Conservation (phyloP, 352 stramenopile genomes). For the Globisporangium irregulare region DNA sequence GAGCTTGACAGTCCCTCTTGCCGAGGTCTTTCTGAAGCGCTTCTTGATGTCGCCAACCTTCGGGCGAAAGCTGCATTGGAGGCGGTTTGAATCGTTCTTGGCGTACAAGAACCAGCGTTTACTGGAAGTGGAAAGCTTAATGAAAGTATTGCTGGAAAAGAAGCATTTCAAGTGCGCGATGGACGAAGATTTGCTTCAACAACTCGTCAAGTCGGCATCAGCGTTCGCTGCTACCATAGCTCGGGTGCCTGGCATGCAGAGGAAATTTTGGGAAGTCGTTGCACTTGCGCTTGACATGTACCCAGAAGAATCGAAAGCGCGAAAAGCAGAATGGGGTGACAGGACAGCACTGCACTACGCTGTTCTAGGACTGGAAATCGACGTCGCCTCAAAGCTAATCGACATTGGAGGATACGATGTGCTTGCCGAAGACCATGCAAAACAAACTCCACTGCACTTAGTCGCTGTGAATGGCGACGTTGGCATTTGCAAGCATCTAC, state of each 20-base stretch:
- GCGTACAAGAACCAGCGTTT: slow-evolving; percentile 28
- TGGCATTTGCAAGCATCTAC: slow-evolving; percentile 36
- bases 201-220: slow-evolving; percentile 35
- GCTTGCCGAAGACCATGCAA: slow-evolving; percentile 37
- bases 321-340: slow-evolving; percentile 37
- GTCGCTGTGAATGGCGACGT: slow-evolving; percentile 40
- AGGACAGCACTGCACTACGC: slow-evolving; percentile 48
- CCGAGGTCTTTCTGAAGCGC: slow-evolving; percentile 33
- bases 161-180: slow-evolving; percentile 23
- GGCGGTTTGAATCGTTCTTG: slow-evolving; percentile 31
- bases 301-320: slow-evolving; percentile 21
- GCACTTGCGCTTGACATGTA: slow-evolving; percentile 33
- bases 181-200: slow-evolving; percentile 43
- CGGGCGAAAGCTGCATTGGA: slow-evolving; percentile 24
- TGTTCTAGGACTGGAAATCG: slow-evolving; percentile 35
- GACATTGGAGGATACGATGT: slow-evolving; percentile 40
- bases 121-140: slow-evolving; percentile 41
- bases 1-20: slow-evolving; percentile 23
- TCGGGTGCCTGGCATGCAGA: slow-evolving; percentile 24
- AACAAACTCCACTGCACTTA: slow-evolving; percentile 48
- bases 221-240: slow-evolving; percentile 37
- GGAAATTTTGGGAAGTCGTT: slow-evolving; percentile 47
- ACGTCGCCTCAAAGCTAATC: slow-evolving; percentile 33
- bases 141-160: slow-evolving; percentile 39
- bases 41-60: slow-evolving; percentile 18